These are phyloP conservation scores for Amanita subjunquillea DNA, from an alignment of 768 basidiomycete species.

Conservation along the genomic window DNA sequence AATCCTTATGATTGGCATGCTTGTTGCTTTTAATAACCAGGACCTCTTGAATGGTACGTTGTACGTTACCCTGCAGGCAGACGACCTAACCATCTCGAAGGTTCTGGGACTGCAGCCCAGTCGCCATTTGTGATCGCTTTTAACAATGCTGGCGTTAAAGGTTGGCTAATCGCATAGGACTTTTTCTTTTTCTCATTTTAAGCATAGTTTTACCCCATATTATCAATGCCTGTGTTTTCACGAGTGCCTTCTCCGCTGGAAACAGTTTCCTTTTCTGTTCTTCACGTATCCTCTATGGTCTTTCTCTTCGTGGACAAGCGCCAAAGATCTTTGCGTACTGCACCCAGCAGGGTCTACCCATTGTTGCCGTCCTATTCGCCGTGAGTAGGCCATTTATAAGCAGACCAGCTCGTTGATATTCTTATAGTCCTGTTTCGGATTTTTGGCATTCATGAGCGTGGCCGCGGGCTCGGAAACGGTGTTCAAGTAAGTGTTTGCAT, in stretches of 20 bases:
- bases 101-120: conserved; percentile 52
- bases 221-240: conserved; percentile 64
- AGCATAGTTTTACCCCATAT: conserved; percentile 46
- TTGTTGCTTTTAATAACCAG: conserved; percentile 60
- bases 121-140: conserved; percentile 87
- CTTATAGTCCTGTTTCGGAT: conserved; percentile 27
- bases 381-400: conserved; percentile 14
- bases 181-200: not conserved
- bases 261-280: conserved; percentile 54
- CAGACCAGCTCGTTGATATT: not conserved
- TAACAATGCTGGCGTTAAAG: conserved; percentile 58
- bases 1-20: conserved; percentile 66
- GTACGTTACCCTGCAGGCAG: not conserved
- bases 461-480: conserved; percentile 44
- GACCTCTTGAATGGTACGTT: conserved; percentile 30
- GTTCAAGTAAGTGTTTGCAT: conserved; percentile 32
- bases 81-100: conserved; percentile 10
- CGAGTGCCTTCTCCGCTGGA: conserved; percentile 63
- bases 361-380: conserved; percentile 24
- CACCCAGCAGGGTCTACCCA: conserved; percentile 38
- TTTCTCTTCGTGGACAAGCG: conserved; percentile 42
- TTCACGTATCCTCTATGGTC: conserved; percentile 42
- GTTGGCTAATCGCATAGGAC: conserved; percentile 13
- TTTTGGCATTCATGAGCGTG: conserved; percentile 59
- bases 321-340: conserved; percentile 32